These are phyloP conservation scores for Kwoniella bestiolae DNA, from an alignment of 768 basidiomycete species.

Conservation along the genomic window DNA sequence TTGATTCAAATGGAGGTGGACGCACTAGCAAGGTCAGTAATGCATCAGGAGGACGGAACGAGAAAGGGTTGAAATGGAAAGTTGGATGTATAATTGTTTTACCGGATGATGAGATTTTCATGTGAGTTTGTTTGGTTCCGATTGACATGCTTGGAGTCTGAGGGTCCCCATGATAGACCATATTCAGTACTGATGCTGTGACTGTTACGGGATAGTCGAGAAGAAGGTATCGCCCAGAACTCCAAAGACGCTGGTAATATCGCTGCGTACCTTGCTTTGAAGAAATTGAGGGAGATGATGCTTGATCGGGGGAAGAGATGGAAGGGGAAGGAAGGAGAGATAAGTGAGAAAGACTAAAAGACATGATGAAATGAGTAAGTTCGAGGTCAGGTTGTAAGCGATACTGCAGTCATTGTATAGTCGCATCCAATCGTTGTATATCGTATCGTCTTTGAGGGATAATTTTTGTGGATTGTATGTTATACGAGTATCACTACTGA, in stretches of 20 bases:
- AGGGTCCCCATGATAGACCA: too few species aligned
- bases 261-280: conserved; percentile 10
- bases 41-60: background rate
- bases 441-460: too few species aligned
- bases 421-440: too few species aligned
- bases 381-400: too few species aligned
- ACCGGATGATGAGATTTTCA: background rate
- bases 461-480: too few species aligned
- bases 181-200: background rate
- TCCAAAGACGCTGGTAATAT: conserved; percentile 19
- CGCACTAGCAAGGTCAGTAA: background rate
- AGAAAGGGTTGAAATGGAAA: conserved; percentile 12
- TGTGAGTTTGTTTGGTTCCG: background rate
- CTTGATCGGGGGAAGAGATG: background rate
- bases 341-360: too few species aligned
- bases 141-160: background rate
- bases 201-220: background rate
- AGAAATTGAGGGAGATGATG: conserved; percentile 9
- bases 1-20: background rate
- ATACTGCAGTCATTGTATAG: too few species aligned
- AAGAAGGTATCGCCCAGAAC: conserved; percentile 5
- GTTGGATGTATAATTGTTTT: background rate
- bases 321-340: background rate
- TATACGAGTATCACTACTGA: too few species aligned
- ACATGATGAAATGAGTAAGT: too few species aligned